Evolutionary conservation across 352 stramenopile species (phyloP).

Genomic region (Pythium scleroteichum): DNA sequence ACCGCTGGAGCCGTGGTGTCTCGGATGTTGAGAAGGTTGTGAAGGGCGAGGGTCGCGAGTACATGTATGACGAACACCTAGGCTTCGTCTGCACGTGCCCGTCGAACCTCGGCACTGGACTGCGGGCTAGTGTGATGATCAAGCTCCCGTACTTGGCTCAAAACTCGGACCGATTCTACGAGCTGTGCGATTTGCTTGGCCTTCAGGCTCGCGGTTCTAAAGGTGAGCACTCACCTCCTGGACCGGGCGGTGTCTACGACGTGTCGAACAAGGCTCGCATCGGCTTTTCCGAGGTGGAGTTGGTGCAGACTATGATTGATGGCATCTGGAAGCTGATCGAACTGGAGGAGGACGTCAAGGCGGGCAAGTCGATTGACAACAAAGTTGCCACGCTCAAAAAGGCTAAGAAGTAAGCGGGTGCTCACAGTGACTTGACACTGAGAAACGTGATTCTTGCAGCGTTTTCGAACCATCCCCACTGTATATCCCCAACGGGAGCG

Average conservation of each 20-base stretch:
- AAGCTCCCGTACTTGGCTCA: slow-evolving; percentile 77
- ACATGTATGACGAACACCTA: slow-evolving; percentile 89
- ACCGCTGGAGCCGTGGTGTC: slow-evolving; percentile 80
- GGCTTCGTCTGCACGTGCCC: slow-evolving; percentile 87
- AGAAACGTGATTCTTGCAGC: not conserved
- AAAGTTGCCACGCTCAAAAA: slow-evolving; percentile 53
- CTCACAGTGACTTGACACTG: not conserved
- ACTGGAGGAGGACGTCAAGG: slow-evolving; percentile 87
- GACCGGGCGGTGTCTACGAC: slow-evolving; percentile 90
- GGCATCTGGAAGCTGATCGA: slow-evolving; percentile 90
- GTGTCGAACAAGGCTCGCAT: slow-evolving; percentile 94
- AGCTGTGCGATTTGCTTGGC: slow-evolving; percentile 83
- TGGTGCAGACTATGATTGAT: slow-evolving; percentile 96
- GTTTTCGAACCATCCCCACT: not conserved
- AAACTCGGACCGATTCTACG: slow-evolving; percentile 64
- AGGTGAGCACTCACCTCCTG: slow-evolving; percentile 79
- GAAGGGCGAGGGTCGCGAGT: slow-evolving; percentile 74
- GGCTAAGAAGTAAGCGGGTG: slow-evolving; percentile 20
- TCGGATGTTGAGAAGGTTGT: slow-evolving; percentile 73
- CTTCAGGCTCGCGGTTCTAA: slow-evolving; percentile 80
- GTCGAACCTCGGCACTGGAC: slow-evolving; percentile 85
- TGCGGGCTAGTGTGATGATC: slow-evolving; percentile 85
- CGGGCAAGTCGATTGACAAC: slow-evolving; percentile 66
- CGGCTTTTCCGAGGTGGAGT: slow-evolving; percentile 92
- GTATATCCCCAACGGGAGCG: not conserved